Conservation (phyloP, 1,284 basidiomycete genomes). For the Sporisorium exsertum region DNA sequence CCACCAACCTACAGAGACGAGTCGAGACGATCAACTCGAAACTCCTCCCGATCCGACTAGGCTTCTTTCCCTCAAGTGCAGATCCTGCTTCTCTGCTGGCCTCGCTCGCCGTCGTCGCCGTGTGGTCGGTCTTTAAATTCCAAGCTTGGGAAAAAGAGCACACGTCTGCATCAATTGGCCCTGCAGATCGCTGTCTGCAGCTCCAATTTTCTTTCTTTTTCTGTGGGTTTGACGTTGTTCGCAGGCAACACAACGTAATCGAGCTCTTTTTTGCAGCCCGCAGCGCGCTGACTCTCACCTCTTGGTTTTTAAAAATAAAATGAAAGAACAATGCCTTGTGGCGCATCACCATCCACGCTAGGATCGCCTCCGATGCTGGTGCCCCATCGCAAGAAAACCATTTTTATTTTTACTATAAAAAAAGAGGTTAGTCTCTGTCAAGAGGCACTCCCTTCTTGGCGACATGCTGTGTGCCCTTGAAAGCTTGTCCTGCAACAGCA, state of each 20-base stretch:
- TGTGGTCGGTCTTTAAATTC: too few species aligned
- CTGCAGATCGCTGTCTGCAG: conserved; percentile 28
- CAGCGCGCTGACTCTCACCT: background rate
- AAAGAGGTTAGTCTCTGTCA: background rate
- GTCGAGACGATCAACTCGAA: too few species aligned
- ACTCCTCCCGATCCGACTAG: background rate
- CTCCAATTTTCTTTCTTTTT: background rate
- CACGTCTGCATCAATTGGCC: background rate
- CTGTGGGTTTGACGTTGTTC: background rate
- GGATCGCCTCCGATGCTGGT: conserved; percentile 22
- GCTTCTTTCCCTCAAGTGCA: too few species aligned
- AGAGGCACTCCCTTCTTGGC: background rate
- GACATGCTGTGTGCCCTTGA: background rate
- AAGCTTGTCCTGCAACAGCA: too few species aligned
- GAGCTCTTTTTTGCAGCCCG: conserved; percentile 2
- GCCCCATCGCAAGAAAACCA: background rate
- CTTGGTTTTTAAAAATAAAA: too few species aligned
- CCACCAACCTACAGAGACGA: too few species aligned
- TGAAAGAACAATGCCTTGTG: too few species aligned
- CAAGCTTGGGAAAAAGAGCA: background rate
- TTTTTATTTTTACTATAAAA: background rate
- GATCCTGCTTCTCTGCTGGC: background rate
- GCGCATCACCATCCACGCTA: too few species aligned
- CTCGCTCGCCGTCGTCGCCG: too few species aligned
- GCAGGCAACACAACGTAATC: conserved; percentile 10